A percentile compares a stretch with the other conserved stretches of the same genome.
Evolutionary conservation across 192 early-diverging fungal genomes (phyloP).

Genomic region (Entomortierella beljakovae): DNA sequence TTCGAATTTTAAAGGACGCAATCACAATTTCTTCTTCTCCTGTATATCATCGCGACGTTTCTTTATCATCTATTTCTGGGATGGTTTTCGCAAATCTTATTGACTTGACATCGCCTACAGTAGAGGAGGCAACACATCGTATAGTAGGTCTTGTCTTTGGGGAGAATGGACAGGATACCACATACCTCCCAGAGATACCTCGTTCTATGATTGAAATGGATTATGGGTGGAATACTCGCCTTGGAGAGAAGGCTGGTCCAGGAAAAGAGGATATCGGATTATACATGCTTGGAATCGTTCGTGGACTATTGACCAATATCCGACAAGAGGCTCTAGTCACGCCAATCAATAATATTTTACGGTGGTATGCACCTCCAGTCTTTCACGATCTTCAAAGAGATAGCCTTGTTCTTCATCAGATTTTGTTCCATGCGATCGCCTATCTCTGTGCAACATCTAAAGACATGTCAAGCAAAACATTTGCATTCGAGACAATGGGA

Average conservation of each 20-base stretch:
- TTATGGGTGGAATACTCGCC: conserved; percentile 47
- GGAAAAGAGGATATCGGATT: conserved; percentile 52
- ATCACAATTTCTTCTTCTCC: conserved; percentile 44
- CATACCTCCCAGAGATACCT: conserved; percentile 33
- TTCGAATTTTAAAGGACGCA: conserved; percentile 48
- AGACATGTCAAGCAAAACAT: conserved; percentile 73
- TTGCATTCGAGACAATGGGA: conserved; percentile 82
- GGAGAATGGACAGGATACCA: conserved; percentile 9
- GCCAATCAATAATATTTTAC: conserved; percentile 17
- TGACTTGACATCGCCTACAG: conserved; percentile 33
- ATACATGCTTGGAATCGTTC: conserved; percentile 59
- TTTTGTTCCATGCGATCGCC: conserved; percentile 70
- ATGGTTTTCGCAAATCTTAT: conserved; percentile 52
- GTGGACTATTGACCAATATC: conserved; percentile 60
- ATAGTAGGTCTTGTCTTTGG: conserved; percentile 36
- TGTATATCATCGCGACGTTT: conserved; percentile 44
- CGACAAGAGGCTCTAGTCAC: conserved; percentile 53
- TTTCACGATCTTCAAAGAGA: conserved; percentile 29
- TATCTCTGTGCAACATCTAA: conserved; percentile 72
- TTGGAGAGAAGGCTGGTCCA: conserved; percentile 47
- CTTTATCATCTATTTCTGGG: conserved; percentile 53
- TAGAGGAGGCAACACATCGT: conserved; percentile 25
- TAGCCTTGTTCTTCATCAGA: conserved; percentile 60
- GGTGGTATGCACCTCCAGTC: conserved; percentile 44
- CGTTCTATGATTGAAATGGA: conserved; percentile 35